phyloP scores from a whole-genome alignment of 2,329 filamentous ascomycete genomes.

The Penicillium psychrosexuale region DNA sequence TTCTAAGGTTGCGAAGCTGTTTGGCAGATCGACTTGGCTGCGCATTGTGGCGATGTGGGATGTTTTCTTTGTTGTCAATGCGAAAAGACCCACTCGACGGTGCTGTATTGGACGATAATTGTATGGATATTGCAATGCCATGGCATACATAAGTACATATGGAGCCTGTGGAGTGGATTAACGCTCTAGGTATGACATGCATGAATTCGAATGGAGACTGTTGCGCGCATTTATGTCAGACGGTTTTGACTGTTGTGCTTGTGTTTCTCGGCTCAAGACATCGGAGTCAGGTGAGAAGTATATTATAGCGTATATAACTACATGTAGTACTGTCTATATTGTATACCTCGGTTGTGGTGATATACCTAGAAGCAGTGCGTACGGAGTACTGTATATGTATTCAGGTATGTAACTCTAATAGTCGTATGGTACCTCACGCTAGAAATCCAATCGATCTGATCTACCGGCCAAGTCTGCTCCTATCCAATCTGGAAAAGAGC shows the following conservation, averaged over 20 bases:
- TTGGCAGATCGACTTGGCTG: slow-evolving; percentile 4
- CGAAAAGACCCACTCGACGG: background rate
- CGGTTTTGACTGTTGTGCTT: slow-evolving; percentile 6
- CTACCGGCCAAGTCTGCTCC: slow-evolving; percentile 9
- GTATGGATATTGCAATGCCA: background rate
- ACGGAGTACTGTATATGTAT: background rate
- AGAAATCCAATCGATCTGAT: slow-evolving; percentile 6
- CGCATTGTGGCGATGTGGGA: slow-evolving; percentile 7
- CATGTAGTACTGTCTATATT: background rate
- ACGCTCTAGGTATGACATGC: slow-evolving; percentile 22
- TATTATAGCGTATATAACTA: background rate
- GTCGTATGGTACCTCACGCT: slow-evolving; percentile 4
- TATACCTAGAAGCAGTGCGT: background rate
- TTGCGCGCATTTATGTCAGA: slow-evolving; percentile 8
- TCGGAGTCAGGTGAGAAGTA: background rate
- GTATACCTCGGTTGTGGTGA: background rate
- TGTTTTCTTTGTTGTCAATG: background rate
- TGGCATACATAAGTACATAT: background rate
- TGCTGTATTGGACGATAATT: background rate
- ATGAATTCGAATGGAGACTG: slow-evolving; percentile 14
- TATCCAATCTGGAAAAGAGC: slow-evolving; percentile 2
- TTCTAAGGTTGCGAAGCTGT: background rate
- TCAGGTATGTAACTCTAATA: background rate
- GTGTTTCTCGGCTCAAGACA: slow-evolving; percentile 6
- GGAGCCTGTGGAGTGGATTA: slow-evolving; percentile 9